These are phyloP conservation scores for Phytomonas francai DNA, from an alignment of 208 protist species.

Conservation along the genomic window DNA sequence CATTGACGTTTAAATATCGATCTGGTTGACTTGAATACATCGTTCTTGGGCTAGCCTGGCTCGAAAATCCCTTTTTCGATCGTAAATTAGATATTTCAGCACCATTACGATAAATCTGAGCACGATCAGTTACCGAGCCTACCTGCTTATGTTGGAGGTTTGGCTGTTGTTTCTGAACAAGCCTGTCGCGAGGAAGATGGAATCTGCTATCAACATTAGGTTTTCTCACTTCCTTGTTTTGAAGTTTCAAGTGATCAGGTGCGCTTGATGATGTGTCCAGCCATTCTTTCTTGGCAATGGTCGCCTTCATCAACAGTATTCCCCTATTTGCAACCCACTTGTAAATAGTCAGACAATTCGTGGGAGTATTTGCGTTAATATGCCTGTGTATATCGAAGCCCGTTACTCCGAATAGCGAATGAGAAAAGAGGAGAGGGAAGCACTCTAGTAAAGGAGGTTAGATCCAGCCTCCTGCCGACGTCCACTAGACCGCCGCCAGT, in stretches of 20 bases:
- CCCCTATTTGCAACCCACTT: neutral
- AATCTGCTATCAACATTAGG: neutral
- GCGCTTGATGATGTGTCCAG: neutral
- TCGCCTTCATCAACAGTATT: slow-evolving; percentile 2
- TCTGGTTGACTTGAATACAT: neutral
- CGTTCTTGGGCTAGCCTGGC: neutral
- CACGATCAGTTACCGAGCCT: neutral
- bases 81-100: neutral
- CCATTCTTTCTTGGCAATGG: neutral
- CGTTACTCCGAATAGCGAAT: neutral
- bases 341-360: neutral
- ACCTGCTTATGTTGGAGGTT: neutral
- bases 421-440: neutral
- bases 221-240: neutral
- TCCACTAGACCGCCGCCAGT: neutral
- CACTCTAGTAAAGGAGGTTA: neutral
- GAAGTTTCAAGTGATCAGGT: neutral
- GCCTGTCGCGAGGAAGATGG: neutral
- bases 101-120: neutral
- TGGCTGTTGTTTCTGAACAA: neutral
- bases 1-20: neutral
- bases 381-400: neutral
- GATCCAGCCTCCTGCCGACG: neutral
- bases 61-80: neutral
- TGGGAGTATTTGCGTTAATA: neutral